Evolutionary conservation across 768 basidiomycete genomes (phyloP), one percentile per base, ranked within the genome.

Genomic region (Lentinus brumalis): DNA sequence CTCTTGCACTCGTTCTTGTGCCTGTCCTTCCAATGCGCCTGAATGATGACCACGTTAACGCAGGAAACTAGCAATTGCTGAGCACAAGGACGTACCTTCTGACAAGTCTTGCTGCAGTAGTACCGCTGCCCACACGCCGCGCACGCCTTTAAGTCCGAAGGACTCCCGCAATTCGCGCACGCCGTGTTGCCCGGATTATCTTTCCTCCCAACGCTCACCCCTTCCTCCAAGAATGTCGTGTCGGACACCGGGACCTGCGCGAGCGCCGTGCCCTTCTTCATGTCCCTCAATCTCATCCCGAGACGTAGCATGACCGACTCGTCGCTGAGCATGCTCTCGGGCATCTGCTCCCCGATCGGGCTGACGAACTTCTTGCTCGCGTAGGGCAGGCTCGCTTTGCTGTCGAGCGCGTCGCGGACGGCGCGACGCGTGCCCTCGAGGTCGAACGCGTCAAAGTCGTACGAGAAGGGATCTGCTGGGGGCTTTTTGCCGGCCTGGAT

Each of bases 81-180:
- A 5, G 41, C 41, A 42, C 14, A 42, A n/a, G n/a, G 40, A 51
- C 54, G 14, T 9, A 56, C 60, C 41, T 42, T 41, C 31, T 61
- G 54, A 41, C 60, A 61, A 3, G 32, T 47, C 49, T 41, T 41
- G 5, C 53, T 47, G 41, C 60, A 61, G 29, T 61, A 61, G 16
- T 56, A 52, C 15, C 53, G 41, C 50, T 61, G 60, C 60, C 32
- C 49, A 32, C 53, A 61, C 4, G 54, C 47, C 8, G 38, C 47
- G 41, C 60, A 61, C 26, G 60, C 50, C 49, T 51, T 61, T 1
- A 60, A 35, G 30, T 55, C 41, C 30, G 50, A 41, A 6, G 60
- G 60, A 26, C 54, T 61, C 30, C 60, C 60, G 49, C 60, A 61
- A 18, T 44, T 50, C n/a, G 53, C 30, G 42, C 60, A 61, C 30